Conservation (phyloP, 768 basidiomycete genomes). For the Amanita phalloides region DNA sequence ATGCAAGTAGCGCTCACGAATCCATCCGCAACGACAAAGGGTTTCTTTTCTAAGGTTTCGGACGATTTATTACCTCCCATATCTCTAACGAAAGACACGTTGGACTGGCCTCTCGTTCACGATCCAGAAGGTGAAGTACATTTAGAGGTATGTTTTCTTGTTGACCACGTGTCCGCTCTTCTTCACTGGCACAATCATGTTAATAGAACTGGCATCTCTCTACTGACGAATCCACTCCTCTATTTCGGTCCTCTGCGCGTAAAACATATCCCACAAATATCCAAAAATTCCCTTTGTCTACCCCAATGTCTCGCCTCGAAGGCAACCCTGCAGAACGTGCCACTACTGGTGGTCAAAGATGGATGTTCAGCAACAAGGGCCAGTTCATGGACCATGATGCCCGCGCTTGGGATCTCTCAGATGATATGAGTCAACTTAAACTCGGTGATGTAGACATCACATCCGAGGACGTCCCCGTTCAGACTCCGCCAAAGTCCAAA, state of each 20-base stretch:
- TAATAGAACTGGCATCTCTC: conserved; percentile 37
- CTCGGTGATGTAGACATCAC: conserved; percentile 45
- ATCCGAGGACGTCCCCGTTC: conserved; percentile 36
- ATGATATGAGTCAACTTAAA: conserved; percentile 64
- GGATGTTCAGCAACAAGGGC: conserved; percentile 55
- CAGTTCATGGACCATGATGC: conserved; percentile 50
- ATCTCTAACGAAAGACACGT: conserved; percentile 25
- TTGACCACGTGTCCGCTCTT: conserved; percentile 23
- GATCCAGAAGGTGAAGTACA: conserved; percentile 29
- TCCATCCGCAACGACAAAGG: conserved; percentile 31
- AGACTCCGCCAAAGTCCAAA: conserved; percentile 61
- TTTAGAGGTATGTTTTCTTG: conserved; percentile 30
- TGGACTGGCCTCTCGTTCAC: conserved; percentile 40
- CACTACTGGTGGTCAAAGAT: conserved; percentile 35
- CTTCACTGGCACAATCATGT: conserved; percentile 11
- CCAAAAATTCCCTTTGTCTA: conserved; percentile 24
- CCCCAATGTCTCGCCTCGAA: conserved; percentile 32
- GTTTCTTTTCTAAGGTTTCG: conserved; percentile 20
- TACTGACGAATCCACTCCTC: conserved; percentile 24
- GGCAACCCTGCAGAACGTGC: conserved; percentile 27
- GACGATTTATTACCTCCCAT: conserved; percentile 25
- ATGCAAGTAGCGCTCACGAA: conserved; percentile 65
- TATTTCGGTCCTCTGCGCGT: conserved; percentile 17
- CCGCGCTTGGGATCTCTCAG: conserved; percentile 60
- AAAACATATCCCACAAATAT: conserved; percentile 20